Conservation (phyloP, 2,329 filamentous ascomycete genomes). For the Penicillium sp. region DNA sequence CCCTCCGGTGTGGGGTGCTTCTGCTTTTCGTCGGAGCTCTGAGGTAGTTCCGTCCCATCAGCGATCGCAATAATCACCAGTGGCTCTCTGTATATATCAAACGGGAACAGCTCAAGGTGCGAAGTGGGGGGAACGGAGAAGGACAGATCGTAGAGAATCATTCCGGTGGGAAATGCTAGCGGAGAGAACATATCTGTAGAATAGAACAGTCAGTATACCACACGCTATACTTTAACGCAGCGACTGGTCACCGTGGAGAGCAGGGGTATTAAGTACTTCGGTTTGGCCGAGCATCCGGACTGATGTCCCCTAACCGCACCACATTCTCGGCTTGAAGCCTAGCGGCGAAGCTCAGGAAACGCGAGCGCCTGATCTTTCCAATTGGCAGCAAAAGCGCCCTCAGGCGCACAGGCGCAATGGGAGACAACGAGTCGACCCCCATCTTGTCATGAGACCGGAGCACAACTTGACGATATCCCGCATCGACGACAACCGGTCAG, state of each 20-base stretch:
- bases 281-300: constrained; percentile 77
- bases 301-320: constrained; percentile 81
- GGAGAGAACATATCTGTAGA: constrained; percentile 86
- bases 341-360: constrained; percentile 75
- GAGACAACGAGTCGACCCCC: constrained; percentile 84
- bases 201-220: constrained; percentile 22
- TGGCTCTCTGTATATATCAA: constrained; percentile 85
- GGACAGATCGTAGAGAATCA: constrained; percentile 83
- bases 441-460: constrained; percentile 59
- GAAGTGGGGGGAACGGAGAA: constrained; percentile 76
- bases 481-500: constrained; percentile 27
- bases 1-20: constrained; percentile 39
- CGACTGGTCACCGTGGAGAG: background rate
- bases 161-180: constrained; percentile 78
- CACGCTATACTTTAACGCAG: background rate
- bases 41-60: constrained; percentile 69
- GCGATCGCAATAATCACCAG: constrained; percentile 80
- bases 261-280: constrained; percentile 62
- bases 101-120: constrained; percentile 77
- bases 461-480: constrained; percentile 34
- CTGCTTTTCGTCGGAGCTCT: constrained; percentile 22
- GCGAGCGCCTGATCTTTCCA: constrained; percentile 77
- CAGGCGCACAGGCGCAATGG: constrained; percentile 86
- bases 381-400: constrained; percentile 83
- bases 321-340: constrained; percentile 76